phyloP scores from a whole-genome alignment of 2,329 filamentous ascomycete genomes.

The Calonectria hawksworthii region DNA sequence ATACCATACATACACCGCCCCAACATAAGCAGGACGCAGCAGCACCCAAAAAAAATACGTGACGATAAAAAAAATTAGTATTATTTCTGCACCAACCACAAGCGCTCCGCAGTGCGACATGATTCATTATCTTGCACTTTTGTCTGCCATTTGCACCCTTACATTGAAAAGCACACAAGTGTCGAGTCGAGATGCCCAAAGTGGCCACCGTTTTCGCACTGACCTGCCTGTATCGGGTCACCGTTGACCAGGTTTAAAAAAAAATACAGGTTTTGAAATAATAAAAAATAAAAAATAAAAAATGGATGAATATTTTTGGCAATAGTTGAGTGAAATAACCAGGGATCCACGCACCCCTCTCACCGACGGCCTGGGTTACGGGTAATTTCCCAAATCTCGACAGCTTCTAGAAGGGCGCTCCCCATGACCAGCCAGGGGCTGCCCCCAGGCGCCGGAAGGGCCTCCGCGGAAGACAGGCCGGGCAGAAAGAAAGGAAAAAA shows the following conservation, averaged over 20 bases:
- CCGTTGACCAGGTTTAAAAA: conserved; percentile 32
- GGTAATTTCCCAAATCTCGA: conserved; percentile 39
- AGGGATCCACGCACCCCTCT: conserved; percentile 25
- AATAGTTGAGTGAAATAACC: conserved; percentile 25
- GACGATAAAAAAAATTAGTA: not conserved
- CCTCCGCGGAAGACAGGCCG: conserved; percentile 33
- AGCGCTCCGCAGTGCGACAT: not conserved
- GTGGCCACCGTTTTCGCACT: conserved; percentile 38
- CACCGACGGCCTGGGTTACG: conserved; percentile 24
- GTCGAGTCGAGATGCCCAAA: not conserved
- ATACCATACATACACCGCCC: conserved; percentile 4
- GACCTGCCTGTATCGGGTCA: conserved; percentile 16
- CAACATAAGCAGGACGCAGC: not conserved
- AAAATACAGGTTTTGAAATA: conserved; percentile 2
- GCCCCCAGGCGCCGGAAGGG: conserved; percentile 38
- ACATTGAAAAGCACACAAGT: not conserved
- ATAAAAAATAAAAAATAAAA: conserved; percentile 29
- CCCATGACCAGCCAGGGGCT: conserved; percentile 37
- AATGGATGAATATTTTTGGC: conserved; percentile 5
- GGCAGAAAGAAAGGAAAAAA: not conserved
- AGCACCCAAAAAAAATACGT: not conserved
- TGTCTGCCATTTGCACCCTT: not conserved
- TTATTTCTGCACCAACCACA: not conserved
- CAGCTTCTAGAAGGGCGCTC: conserved; percentile 44
- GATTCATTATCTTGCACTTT: not conserved